Evolutionary conservation across 345 rosid genomes (phyloP), one percentile per base, ranked within the genome.

Genomic region (Euphorbia lathyris): DNA sequence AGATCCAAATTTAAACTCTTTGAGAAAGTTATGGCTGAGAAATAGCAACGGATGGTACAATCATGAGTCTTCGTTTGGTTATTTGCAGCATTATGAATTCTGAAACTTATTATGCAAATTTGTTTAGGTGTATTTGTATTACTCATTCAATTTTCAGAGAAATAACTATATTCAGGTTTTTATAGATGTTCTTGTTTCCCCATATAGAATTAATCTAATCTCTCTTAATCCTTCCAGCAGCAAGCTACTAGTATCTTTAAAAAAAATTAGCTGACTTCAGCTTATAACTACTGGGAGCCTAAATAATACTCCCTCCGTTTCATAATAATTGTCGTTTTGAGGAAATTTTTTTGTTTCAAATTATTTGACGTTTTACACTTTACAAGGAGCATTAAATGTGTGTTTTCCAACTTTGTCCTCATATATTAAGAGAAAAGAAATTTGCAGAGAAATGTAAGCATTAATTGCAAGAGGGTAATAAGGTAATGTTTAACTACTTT

Each of bases 31-130:
- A 26, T 90, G 96, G 93, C 77, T 76, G 77, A 82, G 85, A 80
- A 88, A 88, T 71, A 65, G 85, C 72, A 78, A 77, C 78, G 81
- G 50, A 69, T 92, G 92, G 96, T 90, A 72, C 62, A 58, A 30
- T 48, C 53, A 63, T 58, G 40, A 25, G 10, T 72, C 38, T 64
- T 34, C 52, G 62, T 45, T 59, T 60, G 55, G 16, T 69, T 50
- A 43, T 66, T 9, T 50, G 29, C 65, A 23, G 70, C 66, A 51
- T 52, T 67, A 70, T 69, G 42, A 32, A 42, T 32, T 63, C 29
- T 22, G 59, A 12, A 50, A 52, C 50, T 58, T 67, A 36, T 56
- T 8, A 55, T 45, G 63, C 45, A 48, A 51, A 64, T 7, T 58
- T 43, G 20, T 6, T 58, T 20, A 2, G 55, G 22, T 26, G 14